A percentile compares a stretch with the other conserved stretches of the same genome.
Conservation (phyloP, 202 grass and related monocot genomes). For the Brachypodium distachyon region DNA sequence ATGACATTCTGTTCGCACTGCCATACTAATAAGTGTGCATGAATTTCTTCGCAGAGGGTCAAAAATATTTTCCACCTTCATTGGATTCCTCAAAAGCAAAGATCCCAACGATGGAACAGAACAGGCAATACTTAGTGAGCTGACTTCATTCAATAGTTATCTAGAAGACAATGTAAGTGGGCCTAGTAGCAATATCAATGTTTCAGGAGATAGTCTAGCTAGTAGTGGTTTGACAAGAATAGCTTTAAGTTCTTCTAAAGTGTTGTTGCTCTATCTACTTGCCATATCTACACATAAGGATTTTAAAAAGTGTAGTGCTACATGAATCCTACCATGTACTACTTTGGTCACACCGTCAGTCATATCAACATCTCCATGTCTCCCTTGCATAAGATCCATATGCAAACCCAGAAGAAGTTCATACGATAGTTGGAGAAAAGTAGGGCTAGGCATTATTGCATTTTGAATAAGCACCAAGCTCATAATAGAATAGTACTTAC, state of each 20-base stretch:
- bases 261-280: not conserved
- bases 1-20: not conserved
- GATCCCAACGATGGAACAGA: slow-evolving; percentile 74
- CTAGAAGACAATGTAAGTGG: slow-evolving; percentile 76
- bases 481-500: not conserved
- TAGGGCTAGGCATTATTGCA: not conserved
- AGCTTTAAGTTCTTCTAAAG: slow-evolving; percentile 3
- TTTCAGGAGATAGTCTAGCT: not conserved
- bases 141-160: slow-evolving; percentile 59
- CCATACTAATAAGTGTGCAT: not conserved
- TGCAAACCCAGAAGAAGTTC: not conserved
- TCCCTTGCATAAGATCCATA: not conserved
- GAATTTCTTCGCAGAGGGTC: slow-evolving; percentile 55
- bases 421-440: not conserved
- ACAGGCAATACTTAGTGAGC: slow-evolving; percentile 55
- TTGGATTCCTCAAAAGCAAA: slow-evolving; percentile 90
- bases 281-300: not conserved
- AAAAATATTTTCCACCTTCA: slow-evolving; percentile 87
- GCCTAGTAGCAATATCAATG: slow-evolving; percentile 5
- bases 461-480: not conserved
- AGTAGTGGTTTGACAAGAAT: slow-evolving; percentile 1
- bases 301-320: not conserved
- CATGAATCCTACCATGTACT: not conserved
- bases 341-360: not conserved
- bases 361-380: not conserved